Base-by-base conservation (phyloP, 106 monocot species). In the Allium sativum region DNA sequence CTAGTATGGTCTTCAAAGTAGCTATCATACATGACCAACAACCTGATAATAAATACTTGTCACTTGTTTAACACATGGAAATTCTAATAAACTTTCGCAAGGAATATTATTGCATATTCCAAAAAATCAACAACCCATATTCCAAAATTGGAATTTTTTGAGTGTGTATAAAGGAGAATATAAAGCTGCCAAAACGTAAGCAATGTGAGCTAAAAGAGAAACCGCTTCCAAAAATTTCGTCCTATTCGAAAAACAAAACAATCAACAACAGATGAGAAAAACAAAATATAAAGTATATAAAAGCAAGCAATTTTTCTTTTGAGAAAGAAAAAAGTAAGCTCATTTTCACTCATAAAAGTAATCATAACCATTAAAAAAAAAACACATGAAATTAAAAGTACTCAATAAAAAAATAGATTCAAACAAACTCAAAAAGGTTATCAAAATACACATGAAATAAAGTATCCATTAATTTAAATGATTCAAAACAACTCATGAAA, bases 1-100 rank as follows among this genome's bases (percentile, higher is more conserved):
- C 53, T 41, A 17, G 63, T 63, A 12, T 60, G 31, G 41, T 69
- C 79, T 70, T 79, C 79, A 66, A 48, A 70, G 65, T 65, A 74
- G 42, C 54, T 61, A 45, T 74, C 78, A 53, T 46, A 69, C 45
- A 79, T 48, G 9, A 57, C 59, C 60, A 79, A 54, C 59, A 74
- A 60, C 70, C 79, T 74, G 59, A 14, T 14, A 47, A 31, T 14
- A 7, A 61, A 42, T 64, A 71, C 2, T 5, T 31, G 31, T 31
- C 31, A 31, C 31, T 31, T 31, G 31, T 31, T 31, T 31, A 40
- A 51, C 41, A 8, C 17, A 16, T 7, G 31, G 11, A 50, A 12
- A 50, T 6, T 12, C 15, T 3, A 50, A 11, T 50, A 50, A 50
- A 50, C 11, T 50, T 50, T 50, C 31, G 31, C 4, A 50, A 7